Evolutionary conservation across 768 basidiomycete species (phyloP), one percentile per base, ranked within the genome.

Genomic region (Infundibulicybe gibba): DNA sequence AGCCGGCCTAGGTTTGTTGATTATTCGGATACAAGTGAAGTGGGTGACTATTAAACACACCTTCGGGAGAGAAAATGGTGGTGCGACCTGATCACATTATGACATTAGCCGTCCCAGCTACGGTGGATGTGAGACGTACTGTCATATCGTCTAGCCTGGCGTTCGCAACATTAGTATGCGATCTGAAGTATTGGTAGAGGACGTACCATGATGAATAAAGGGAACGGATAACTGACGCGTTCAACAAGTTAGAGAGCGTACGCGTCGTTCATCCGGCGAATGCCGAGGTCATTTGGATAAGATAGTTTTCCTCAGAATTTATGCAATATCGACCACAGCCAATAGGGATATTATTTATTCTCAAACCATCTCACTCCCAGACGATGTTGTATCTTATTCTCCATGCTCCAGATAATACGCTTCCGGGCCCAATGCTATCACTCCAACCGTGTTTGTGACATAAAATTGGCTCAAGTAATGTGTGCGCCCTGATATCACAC

Each of bases 41-140:
- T 25, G 2, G 31, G 42, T 30, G 43, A 21, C 47, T 20, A 41
- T 43, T 44, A 21, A 20, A 61, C 73, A 49, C 63, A 87, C 95
- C 95, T 71, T 99, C 95, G 31, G 95, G 95, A 44, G 94, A 97
- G 82, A 98, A 98, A 72, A 97, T 98, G 51, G 95, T 98, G 56
- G 94, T 99, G 57, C 93, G 86, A 70, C 85, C 86, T 90, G 68
- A 59, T 63, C 43, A 49, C 38, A 60, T 58, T 60, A 48, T 45
- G 50, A 44, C 60, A 32, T 54, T 55, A 53, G 55, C 54, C 48
- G 32, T 49, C 49, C 48, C 16, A 40, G 47, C 51, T 41, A n/a
- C 42, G 43, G 44, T 44, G 15, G 17, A 46, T 43, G 42, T 32
- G 31, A 37, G 14, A 74, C 90, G 70, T 66, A 94, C 93, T 94